Conservation (phyloP, 768 basidiomycete species). For the Auriculariales sp. region DNA sequence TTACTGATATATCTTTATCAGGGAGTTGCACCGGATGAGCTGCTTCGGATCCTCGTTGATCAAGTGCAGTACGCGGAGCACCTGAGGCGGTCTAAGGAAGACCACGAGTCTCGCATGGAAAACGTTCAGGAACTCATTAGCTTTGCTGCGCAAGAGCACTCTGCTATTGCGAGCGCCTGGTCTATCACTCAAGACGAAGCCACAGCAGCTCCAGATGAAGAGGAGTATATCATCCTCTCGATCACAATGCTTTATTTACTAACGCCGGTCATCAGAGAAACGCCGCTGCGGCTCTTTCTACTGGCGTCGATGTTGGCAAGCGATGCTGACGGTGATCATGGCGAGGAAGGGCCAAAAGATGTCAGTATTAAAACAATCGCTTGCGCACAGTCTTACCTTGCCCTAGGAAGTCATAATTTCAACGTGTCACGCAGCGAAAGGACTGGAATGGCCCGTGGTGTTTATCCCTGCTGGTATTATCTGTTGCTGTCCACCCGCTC, state of each 20-base stretch:
- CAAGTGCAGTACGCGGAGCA: slow-evolving; percentile 52
- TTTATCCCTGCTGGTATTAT: slow-evolving; percentile 46
- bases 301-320: slow-evolving; percentile 75
- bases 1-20: slow-evolving; percentile 14
- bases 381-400: not conserved
- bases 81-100: slow-evolving; percentile 54
- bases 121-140: slow-evolving; percentile 75
- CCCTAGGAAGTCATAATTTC: slow-evolving; percentile 65
- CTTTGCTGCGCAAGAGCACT: slow-evolving; percentile 50
- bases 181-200: too few species aligned
- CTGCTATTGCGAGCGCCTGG: slow-evolving; percentile 7
- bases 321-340: slow-evolving; percentile 51
- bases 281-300: slow-evolving; percentile 55
- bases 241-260: not conserved
- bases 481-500: too few species aligned
- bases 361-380: slow-evolving; percentile 18
- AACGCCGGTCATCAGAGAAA: slow-evolving; percentile 29
- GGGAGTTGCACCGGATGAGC: slow-evolving; percentile 45
- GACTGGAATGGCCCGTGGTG: slow-evolving; percentile 74
- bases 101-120: slow-evolving; percentile 67
- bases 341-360: slow-evolving; percentile 29
- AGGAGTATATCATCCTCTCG: slow-evolving; percentile 5
- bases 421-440: slow-evolving; percentile 84
- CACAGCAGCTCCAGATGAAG: too few species aligned
- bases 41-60: slow-evolving; percentile 44